phyloP scores from a whole-genome alignment of 108 stramenopile genomes.

The Schizochytrium sp. region DNA sequence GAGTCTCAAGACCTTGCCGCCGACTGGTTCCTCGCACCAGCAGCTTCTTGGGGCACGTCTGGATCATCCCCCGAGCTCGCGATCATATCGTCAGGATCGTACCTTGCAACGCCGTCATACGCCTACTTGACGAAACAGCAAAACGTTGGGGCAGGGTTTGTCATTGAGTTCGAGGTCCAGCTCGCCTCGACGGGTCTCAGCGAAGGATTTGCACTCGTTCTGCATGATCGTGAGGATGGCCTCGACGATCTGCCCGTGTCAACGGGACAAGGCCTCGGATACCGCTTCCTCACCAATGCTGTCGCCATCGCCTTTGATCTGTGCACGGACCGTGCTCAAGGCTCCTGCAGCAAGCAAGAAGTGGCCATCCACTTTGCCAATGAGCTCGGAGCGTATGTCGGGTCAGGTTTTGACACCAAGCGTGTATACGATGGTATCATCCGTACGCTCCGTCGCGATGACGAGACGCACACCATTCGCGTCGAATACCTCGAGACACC shows the following conservation, averaged over 20 bases:
- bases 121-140: background rate
- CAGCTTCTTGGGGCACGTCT: background rate
- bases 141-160: background rate
- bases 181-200: background rate
- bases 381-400: background rate
- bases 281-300: background rate
- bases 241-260: background rate
- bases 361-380: background rate
- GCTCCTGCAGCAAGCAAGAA: background rate
- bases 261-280: background rate
- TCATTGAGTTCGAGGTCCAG: background rate
- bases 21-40: background rate
- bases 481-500: background rate
- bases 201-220: background rate
- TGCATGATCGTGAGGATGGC: background rate
- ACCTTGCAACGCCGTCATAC: background rate
- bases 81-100: background rate
- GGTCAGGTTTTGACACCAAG: background rate
- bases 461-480: background rate
- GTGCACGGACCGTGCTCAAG: background rate
- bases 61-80: background rate
- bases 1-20: background rate
- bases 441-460: background rate
- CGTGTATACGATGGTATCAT: background rate
- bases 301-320: background rate